Conservation (phyloP, 169 alveolate genomes). For the Fabrea salina region DNA sequence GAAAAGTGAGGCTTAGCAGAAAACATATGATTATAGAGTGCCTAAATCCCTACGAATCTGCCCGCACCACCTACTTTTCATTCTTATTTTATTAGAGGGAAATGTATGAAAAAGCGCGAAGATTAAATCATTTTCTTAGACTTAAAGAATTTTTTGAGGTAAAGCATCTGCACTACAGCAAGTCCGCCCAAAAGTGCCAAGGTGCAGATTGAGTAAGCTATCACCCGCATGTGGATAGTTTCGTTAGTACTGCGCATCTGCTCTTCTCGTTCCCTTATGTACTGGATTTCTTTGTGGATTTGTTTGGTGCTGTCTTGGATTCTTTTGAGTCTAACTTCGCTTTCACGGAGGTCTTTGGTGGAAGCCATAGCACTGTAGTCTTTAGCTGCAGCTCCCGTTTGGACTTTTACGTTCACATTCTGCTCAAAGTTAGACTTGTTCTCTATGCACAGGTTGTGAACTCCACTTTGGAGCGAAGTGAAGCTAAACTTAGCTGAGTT, state of each 20-base stretch:
- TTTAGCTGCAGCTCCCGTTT: constrained; percentile 24
- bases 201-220: background rate
- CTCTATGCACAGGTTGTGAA: background rate
- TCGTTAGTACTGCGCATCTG: constrained; percentile 27
- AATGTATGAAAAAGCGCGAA: too few species aligned
- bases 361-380: constrained; percentile 17
- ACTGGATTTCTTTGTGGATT: constrained; percentile 7
- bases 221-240: constrained; percentile 21
- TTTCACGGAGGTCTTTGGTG: background rate
- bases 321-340: background rate
- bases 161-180: constrained; percentile 1
- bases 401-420: background rate
- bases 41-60: too few species aligned
- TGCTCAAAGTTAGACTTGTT: background rate
- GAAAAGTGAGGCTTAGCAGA: too few species aligned
- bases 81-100: too few species aligned
- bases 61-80: too few species aligned
- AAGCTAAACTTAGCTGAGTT: background rate
- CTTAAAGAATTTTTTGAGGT: constrained; percentile 15
- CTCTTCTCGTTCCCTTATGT: constrained; percentile 23
- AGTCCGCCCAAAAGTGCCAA: background rate
- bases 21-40: too few species aligned
- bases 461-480: background rate
- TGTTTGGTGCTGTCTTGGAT: background rate
- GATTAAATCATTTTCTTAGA: constrained; percentile 24